A percentile compares a stretch with the other conserved stretches of the same genome.
These are phyloP conservation scores for Ocimum tenuiflorum DNA, from an alignment of 257 asterid genomes.

Conservation along the genomic window DNA sequence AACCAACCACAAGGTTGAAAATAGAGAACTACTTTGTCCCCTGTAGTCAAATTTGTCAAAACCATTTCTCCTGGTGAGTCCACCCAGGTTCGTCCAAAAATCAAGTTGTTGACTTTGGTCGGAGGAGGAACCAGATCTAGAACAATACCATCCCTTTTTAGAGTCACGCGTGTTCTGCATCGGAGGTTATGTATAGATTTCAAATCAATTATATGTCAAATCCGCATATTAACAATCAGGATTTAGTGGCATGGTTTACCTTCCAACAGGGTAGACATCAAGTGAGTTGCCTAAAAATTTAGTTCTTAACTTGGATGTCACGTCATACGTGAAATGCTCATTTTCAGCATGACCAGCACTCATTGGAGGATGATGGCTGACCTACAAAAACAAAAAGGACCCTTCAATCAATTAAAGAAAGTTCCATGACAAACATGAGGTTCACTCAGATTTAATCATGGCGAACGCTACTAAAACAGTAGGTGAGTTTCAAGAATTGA, in stretches of 20 bases:
- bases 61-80: conserved; percentile 95
- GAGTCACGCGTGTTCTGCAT: conserved; percentile 80
- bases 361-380: conserved; percentile 96
- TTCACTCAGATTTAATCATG: conserved; percentile 1
- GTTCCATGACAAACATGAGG: not conserved
- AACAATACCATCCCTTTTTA: conserved; percentile 68
- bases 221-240: too few relatives aligned
- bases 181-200: not conserved
- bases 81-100: conserved; percentile 97
- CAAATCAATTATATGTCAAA: too few relatives aligned
- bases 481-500: not conserved
- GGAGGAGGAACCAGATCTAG: conserved; percentile 98
- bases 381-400: conserved; percentile 24
- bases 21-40: conserved; percentile 87
- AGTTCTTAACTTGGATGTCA: conserved; percentile 87
- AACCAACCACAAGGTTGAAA: conserved; percentile 99
- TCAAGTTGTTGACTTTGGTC: conserved; percentile 86
- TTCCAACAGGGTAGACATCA: conserved; percentile 95
- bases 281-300: conserved; percentile 87
- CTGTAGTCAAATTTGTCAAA: conserved; percentile 83
- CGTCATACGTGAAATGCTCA: conserved; percentile 76
- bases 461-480: conserved; percentile 19
- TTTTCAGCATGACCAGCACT: conserved; percentile 98
- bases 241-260: too few relatives aligned
- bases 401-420: not conserved